Conservation (phyloP, 345 rosid genomes). For the Aquilaria yunnanensis region DNA sequence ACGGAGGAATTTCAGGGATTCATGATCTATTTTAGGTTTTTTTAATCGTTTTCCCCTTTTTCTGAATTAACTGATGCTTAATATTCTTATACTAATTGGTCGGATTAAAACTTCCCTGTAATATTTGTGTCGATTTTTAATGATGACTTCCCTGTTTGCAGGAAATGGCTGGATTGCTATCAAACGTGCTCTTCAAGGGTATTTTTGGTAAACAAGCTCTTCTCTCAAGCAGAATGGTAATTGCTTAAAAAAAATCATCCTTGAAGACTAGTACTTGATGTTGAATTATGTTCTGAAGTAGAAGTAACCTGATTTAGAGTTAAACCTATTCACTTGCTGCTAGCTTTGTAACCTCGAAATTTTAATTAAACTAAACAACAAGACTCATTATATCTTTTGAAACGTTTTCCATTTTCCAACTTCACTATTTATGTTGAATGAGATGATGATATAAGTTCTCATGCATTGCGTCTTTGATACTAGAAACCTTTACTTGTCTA, state of each 20-base stretch:
- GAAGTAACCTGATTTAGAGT: neutral
- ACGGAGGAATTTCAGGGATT: too few relatives aligned
- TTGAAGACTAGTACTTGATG: neutral
- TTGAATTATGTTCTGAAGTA: neutral
- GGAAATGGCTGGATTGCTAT: slow-evolving; percentile 56
- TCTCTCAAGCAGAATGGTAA: slow-evolving; percentile 42
- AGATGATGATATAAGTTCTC: too few relatives aligned
- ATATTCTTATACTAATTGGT: too few relatives aligned
- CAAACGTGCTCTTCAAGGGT: slow-evolving; percentile 47
- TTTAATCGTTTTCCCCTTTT: too few relatives aligned
- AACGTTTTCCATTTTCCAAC: neutral
- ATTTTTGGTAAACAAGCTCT: slow-evolving; percentile 33
- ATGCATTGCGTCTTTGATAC: too few relatives aligned
- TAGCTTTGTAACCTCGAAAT: neutral
- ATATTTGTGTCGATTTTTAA: too few relatives aligned
- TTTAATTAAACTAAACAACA: too few relatives aligned
- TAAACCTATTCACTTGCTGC: neutral
- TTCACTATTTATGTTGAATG: neutral
- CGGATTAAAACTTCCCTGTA: too few relatives aligned
- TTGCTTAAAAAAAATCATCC: slow-evolving; percentile 5
- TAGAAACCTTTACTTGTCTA: too few relatives aligned
- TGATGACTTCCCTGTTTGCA: neutral
- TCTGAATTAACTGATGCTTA: too few relatives aligned
- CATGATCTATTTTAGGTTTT: too few relatives aligned
- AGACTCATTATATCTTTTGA: too few relatives aligned